A percentile compares a stretch with the other conserved stretches of the same genome.
Evolutionary conservation across 2,329 filamentous ascomycete species (phyloP).

Genomic region (Talaromyces sp.): DNA sequence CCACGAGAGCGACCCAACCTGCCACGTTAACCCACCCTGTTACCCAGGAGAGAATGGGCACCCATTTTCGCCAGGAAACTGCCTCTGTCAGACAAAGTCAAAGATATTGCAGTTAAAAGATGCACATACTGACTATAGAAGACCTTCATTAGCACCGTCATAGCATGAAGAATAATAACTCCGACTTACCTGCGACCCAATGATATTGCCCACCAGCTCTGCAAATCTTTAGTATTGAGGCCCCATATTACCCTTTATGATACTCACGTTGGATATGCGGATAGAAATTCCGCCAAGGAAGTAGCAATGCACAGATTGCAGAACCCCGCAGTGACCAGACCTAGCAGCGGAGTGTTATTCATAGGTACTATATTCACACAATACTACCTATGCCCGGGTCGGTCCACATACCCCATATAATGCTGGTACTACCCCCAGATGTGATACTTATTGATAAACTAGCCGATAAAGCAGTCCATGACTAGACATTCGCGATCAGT

Average conservation of each 20-base stretch:
- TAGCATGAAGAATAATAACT: neutral
- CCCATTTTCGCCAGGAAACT: constrained; percentile 62
- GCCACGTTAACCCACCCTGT: constrained; percentile 72
- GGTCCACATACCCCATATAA: constrained; percentile 66
- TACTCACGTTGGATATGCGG: constrained; percentile 58
- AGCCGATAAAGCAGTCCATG: constrained; percentile 63
- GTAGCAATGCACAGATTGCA: constrained; percentile 71
- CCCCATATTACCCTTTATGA: too few relatives aligned
- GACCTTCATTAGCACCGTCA: constrained; percentile 8
- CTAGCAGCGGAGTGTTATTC: constrained; percentile 14
- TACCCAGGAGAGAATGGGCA: constrained; percentile 65
- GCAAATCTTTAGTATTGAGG: neutral
- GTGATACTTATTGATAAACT: constrained; percentile 65
- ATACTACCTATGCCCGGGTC: neutral
- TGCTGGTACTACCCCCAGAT: constrained; percentile 70
- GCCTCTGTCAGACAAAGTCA: neutral
- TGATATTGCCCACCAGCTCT: constrained; percentile 66
- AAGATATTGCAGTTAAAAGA: neutral
- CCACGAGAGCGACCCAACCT: constrained; percentile 68
- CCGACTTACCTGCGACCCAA: constrained; percentile 63
- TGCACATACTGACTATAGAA: constrained; percentile 33
- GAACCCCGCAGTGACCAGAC: constrained; percentile 61
- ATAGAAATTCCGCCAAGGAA: constrained; percentile 70
- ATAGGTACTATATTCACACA: neutral
- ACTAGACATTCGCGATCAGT: too few relatives aligned